Percentiles rank a stretch among this genome's conserved stretches.
phyloP scores from a whole-genome alignment of 2,329 filamentous ascomycete species.

The Akanthomyces lecanii region DNA sequence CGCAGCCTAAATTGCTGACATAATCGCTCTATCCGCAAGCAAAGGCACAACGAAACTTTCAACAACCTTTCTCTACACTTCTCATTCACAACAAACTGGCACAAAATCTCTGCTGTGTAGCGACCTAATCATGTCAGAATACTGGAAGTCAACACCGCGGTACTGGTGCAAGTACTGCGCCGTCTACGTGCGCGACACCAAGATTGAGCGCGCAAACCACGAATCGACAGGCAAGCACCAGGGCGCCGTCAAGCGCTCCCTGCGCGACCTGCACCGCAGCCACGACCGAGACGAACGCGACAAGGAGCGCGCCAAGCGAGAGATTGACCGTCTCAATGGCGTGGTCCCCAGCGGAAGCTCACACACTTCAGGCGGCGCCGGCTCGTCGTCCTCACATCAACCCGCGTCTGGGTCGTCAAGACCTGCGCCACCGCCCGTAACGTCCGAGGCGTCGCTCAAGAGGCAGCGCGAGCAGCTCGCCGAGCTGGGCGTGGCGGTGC shows the following conservation, averaged over 20 bases:
- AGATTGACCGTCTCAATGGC: constrained; percentile 81
- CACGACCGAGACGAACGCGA: constrained; percentile 79
- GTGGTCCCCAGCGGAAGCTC: constrained; percentile 52
- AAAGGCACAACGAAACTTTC: neutral
- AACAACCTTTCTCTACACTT: neutral
- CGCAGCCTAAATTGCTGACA: neutral
- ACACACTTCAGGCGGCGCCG: constrained; percentile 25
- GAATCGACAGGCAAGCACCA: constrained; percentile 84
- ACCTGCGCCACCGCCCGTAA: constrained; percentile 22
- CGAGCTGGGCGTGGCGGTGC: constrained; percentile 80
- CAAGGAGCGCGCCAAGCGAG: constrained; percentile 74
- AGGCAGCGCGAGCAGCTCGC: constrained; percentile 83
- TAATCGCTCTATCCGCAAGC: neutral
- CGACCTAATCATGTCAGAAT: constrained; percentile 71
- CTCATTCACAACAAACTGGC: neutral
- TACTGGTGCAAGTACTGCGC: constrained; percentile 99
- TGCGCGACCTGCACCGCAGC: constrained; percentile 80
- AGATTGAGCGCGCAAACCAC: constrained; percentile 84
- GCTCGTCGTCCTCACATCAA: constrained; percentile 6
- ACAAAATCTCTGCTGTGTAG: neutral
- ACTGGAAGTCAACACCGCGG: constrained; percentile 96
- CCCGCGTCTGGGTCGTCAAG: constrained; percentile 11
- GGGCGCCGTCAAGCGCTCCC: constrained; percentile 77
- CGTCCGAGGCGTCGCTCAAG: constrained; percentile 64
- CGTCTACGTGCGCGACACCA: constrained; percentile 85